Evolutionary conservation across 139 green algal genomes (phyloP).

Genomic region (Trebouxia sp.): DNA sequence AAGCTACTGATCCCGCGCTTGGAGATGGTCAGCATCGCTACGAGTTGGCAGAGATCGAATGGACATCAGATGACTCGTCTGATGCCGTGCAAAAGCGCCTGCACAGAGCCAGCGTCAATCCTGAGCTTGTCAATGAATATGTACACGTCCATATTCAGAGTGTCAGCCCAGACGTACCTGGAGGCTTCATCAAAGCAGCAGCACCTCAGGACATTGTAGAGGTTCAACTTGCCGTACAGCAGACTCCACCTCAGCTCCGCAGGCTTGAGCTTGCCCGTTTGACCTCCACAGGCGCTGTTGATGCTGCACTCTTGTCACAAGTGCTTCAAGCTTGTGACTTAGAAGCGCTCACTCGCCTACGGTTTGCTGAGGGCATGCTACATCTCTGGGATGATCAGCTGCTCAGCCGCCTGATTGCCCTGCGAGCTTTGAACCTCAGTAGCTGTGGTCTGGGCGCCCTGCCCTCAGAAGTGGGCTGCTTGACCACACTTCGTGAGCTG

Average conservation of each 20-base stretch:
- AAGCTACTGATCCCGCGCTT: neutral
- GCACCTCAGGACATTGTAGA: neutral
- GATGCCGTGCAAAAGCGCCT: conserved; percentile 34
- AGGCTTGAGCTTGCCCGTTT: conserved; percentile 48
- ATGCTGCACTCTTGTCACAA: conserved; percentile 41
- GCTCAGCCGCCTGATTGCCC: conserved; percentile 33
- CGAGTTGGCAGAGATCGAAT: conserved; percentile 30
- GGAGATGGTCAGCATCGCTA: neutral
- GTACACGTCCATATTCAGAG: conserved; percentile 26
- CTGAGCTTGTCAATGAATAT: conserved; percentile 38
- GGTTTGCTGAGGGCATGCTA: conserved; percentile 51
- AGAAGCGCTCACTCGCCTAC: conserved; percentile 52
- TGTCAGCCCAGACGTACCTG: neutral
- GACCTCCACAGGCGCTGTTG: neutral
- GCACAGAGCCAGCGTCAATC: conserved; percentile 22
- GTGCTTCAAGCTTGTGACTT: conserved; percentile 56
- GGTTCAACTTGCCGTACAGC: conserved; percentile 39
- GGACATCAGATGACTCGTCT: conserved; percentile 35
- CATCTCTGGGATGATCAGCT: conserved; percentile 35
- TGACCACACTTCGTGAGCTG: conserved; percentile 46
- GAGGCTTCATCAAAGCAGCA: conserved; percentile 19
- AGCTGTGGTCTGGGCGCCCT: conserved; percentile 57
- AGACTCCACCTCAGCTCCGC: conserved; percentile 44
- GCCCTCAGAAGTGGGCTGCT: conserved; percentile 29
- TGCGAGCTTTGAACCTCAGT: conserved; percentile 67